A percentile compares a stretch with the other conserved stretches of the same genome.
Conservation (phyloP, 805 yeast species). For the Saturnispora galanensis region DNA sequence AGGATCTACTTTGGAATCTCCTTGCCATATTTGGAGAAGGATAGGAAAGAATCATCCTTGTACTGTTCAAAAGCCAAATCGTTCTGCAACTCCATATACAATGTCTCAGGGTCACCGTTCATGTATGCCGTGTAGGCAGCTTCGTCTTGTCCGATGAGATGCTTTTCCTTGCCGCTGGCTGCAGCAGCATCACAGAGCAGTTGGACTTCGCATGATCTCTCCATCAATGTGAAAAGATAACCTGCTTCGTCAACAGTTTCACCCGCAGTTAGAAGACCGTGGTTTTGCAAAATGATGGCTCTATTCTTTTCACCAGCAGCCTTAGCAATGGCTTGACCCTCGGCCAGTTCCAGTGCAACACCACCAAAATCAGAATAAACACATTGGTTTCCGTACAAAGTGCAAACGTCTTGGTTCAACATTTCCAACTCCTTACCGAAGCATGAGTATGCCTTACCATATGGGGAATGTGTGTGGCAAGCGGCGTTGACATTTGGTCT, state of each 20-base stretch:
- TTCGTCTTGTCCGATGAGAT: conserved; percentile 45
- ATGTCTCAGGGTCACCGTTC: conserved; percentile 54
- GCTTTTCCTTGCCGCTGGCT: conserved; percentile 31
- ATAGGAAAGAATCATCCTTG: conserved; percentile 21
- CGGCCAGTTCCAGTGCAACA: conserved; percentile 58
- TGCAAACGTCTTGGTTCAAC: conserved; percentile 72
- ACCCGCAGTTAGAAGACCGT: conserved; percentile 66
- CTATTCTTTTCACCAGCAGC: conserved; percentile 52
- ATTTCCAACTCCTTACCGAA: conserved; percentile 63
- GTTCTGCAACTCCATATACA: conserved; percentile 67
- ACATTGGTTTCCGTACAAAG: conserved; percentile 53
- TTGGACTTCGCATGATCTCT: conserved; percentile 57
- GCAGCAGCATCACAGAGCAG: conserved; percentile 47
- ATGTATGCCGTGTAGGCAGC: conserved; percentile 57
- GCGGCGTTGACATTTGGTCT: conserved; percentile 67
- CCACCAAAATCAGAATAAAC: conserved; percentile 71
- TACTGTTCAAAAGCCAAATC: conserved; percentile 45
- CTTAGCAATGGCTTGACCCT: conserved; percentile 51
- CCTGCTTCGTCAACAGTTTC: conserved; percentile 69
- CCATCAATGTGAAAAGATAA: conserved; percentile 52
- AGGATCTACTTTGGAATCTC: conserved; percentile 1
- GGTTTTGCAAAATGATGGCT: conserved; percentile 53
- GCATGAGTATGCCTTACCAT: conserved; percentile 56
- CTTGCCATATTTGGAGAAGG: conserved; percentile 16
- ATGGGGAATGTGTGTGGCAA: conserved; percentile 57